Percentiles rank a stretch among this genome's conserved stretches.
These are phyloP conservation scores for Hymenoscyphus scutula DNA, from an alignment of 2,329 filamentous ascomycete species.

Conservation along the genomic window DNA sequence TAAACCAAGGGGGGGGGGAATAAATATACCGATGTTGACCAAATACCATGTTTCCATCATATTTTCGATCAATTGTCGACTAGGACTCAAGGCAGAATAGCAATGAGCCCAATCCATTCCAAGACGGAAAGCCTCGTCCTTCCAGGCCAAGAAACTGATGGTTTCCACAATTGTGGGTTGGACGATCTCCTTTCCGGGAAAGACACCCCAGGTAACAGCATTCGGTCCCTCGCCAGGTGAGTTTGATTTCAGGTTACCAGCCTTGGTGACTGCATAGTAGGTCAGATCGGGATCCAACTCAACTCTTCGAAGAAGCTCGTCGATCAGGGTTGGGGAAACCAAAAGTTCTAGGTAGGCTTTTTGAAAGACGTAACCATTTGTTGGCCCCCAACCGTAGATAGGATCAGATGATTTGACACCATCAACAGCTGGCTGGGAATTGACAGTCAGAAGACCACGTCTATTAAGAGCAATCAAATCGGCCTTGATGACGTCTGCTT, in stretches of 20 bases:
- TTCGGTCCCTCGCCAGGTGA: conserved; percentile 84
- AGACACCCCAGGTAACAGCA: conserved; percentile 99
- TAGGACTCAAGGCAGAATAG: conserved; percentile 72
- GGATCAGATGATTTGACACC: conserved; percentile 84
- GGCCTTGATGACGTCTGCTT: conserved; percentile 74
- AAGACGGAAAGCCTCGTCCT: conserved; percentile 92
- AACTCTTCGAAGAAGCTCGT: conserved; percentile 74
- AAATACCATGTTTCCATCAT: conserved; percentile 92
- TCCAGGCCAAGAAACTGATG: conserved; percentile 96
- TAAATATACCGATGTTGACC: conserved; percentile 84
- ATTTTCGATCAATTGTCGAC: conserved; percentile 73
- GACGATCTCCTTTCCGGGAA: conserved; percentile 98
- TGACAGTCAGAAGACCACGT: conserved; percentile 88
- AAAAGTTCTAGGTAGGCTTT: conserved; percentile 95
- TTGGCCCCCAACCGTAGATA: conserved; percentile 89
- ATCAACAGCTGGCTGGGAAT: conserved; percentile 94
- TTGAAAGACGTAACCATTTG: conserved; percentile 96
- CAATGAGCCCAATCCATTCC: conserved; percentile 94
- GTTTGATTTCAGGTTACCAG: conserved; percentile 80
- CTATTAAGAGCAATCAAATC: conserved; percentile 80
- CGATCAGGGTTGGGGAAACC: conserved; percentile 75
- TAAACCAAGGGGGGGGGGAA: conserved; percentile 16
- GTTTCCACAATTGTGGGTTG: conserved; percentile 99
- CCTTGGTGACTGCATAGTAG: conserved; percentile 89
- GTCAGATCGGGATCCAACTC: conserved; percentile 78